Conservation (phyloP, 257 asterid species). For the Fraxinus anomala region DNA sequence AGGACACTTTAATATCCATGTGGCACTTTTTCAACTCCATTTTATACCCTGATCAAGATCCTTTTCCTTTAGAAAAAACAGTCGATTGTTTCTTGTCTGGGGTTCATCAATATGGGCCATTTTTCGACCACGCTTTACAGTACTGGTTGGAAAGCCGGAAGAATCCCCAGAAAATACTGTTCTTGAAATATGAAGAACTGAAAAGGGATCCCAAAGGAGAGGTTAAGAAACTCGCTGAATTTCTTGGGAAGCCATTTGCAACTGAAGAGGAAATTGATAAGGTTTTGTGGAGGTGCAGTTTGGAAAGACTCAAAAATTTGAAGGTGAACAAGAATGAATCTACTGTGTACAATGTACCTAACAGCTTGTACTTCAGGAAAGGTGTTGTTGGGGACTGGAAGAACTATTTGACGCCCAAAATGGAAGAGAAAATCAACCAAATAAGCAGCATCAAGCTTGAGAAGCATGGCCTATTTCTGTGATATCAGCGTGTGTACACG, state of each 20-base stretch:
- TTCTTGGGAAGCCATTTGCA: constrained; percentile 41
- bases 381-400: constrained; percentile 51
- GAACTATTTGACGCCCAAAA: constrained; percentile 35
- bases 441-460: constrained; percentile 32
- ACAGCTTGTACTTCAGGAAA: constrained; percentile 36
- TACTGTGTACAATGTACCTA: constrained; percentile 34
- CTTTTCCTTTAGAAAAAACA: constrained; percentile 25
- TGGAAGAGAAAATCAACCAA: constrained; percentile 37
- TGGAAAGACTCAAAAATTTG: constrained; percentile 48
- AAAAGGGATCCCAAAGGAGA: constrained; percentile 39
- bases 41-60: constrained; percentile 18
- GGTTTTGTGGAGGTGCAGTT: constrained; percentile 40
- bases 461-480: constrained; percentile 37
- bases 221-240: constrained; percentile 40
- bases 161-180: constrained; percentile 42
- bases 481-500: neutral
- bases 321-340: constrained; percentile 46
- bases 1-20: constrained; percentile 41
- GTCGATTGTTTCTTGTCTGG: constrained; percentile 46
- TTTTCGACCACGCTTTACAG: constrained; percentile 38
- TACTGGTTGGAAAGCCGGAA: constrained; percentile 43
- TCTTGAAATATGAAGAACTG: constrained; percentile 47
- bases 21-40: constrained; percentile 44
- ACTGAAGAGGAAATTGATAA: constrained; percentile 35
- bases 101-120: constrained; percentile 37